Conservation (phyloP, 2,329 filamentous ascomycete species). For the Catunica adiposa region DNA sequence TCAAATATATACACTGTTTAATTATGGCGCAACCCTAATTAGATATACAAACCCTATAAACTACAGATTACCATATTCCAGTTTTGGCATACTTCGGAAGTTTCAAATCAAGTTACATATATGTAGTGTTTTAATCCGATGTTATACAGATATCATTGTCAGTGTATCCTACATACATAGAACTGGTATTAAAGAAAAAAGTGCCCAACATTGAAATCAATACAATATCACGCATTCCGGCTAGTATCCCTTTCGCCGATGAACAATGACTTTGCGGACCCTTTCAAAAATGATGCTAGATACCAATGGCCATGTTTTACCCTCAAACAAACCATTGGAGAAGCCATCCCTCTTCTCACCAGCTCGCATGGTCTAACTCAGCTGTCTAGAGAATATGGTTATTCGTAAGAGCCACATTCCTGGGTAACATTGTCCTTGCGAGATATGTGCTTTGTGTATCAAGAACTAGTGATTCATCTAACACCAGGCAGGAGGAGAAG, state of each 20-base stretch:
- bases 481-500: too few species aligned
- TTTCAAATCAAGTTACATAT: too few species aligned
- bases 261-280: background rate
- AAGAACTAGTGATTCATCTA: too few species aligned
- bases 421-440: background rate
- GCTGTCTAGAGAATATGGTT: background rate
- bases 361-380: background rate
- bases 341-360: background rate
- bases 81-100: too few species aligned
- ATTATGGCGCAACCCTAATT: too few species aligned
- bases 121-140: too few species aligned
- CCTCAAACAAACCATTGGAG: background rate
- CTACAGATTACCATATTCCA: too few species aligned
- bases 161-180: too few species aligned
- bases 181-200: too few species aligned
- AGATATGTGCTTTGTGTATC: background rate
- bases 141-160: too few species aligned
- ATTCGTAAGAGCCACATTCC: background rate
- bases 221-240: background rate
- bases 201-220: background rate
- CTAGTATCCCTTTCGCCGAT: background rate
- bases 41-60: too few species aligned
- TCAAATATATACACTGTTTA: too few species aligned
- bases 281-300: background rate
- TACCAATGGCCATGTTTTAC: background rate